These are phyloP conservation scores for Dipteronia sinensis DNA, from an alignment of 345 rosid species.

Conservation along the genomic window DNA sequence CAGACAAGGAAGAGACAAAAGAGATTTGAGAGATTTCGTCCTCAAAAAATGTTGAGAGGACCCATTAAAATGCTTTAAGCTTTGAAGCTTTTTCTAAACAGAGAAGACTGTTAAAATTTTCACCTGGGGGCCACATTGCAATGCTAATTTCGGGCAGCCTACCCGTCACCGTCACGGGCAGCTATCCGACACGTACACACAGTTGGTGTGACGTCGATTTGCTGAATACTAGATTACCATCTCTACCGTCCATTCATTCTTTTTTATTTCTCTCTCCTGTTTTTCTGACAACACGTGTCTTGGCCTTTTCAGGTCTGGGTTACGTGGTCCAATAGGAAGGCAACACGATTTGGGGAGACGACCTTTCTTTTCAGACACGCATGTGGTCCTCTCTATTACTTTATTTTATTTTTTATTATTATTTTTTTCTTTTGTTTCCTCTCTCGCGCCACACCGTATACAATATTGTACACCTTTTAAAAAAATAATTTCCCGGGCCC, in stretches of 20 bases:
- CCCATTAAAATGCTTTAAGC: constrained; percentile 26
- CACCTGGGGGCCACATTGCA: constrained; percentile 60
- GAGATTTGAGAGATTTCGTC: constrained; percentile 9
- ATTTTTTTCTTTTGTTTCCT: background rate
- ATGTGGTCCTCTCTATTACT: constrained; percentile 53
- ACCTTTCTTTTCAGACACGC: constrained; percentile 65
- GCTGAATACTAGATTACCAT: constrained; percentile 48
- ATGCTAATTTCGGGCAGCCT: constrained; percentile 56
- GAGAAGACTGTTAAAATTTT: background rate
- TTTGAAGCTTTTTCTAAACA: constrained; percentile 13
- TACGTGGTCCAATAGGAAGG: constrained; percentile 56
- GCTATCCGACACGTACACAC: constrained; percentile 59
- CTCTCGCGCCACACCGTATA: background rate
- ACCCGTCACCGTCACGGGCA: constrained; percentile 78
- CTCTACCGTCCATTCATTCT: constrained; percentile 50
- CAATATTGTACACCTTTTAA: background rate
- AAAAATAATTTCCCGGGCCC: background rate
- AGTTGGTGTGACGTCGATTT: constrained; percentile 71
- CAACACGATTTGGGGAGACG: constrained; percentile 37
- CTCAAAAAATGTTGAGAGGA: background rate
- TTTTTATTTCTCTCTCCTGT: constrained; percentile 17
- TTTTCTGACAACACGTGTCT: constrained; percentile 41
- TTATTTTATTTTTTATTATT: no score
- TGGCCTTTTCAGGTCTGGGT: background rate
- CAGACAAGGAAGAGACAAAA: constrained; percentile 2